Conservation (phyloP, 2,329 filamentous ascomycete species). For the Cladosporium oxysporum region DNA sequence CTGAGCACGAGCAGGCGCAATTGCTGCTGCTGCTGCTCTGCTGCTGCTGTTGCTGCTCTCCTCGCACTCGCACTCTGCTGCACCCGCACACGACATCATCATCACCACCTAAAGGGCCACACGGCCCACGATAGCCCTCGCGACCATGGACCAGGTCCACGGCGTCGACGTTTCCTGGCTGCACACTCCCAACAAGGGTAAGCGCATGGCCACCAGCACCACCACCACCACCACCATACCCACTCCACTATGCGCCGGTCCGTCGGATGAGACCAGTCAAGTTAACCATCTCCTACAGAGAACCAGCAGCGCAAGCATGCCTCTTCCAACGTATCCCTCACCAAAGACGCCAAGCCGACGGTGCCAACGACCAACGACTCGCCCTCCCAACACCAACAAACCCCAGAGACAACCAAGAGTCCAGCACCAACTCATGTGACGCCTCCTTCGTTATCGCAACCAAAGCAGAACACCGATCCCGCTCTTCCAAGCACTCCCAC, state of each 20-base stretch:
- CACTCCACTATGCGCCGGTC: conserved; percentile 23
- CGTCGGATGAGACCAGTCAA: conserved; percentile 19
- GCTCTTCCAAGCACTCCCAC: conserved; percentile 15
- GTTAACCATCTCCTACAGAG: conserved; percentile 26
- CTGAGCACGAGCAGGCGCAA: not conserved
- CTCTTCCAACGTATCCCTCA: conserved; percentile 5
- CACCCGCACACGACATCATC: not conserved
- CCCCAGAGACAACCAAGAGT: conserved; percentile 6
- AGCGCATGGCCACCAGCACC: not conserved
- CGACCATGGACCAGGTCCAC: conserved; percentile 73
- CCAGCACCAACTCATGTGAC: conserved; percentile 13
- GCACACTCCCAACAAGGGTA: conserved; percentile 80
- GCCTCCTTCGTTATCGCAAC: conserved; percentile 16
- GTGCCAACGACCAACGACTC: conserved; percentile 20
- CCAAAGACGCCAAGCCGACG: conserved; percentile 19
- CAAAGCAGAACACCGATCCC: conserved; percentile 15
- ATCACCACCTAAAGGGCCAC: not conserved
- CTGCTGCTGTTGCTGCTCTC: not conserved
- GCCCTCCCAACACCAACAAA: conserved; percentile 8
- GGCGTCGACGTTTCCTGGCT: conserved; percentile 90
- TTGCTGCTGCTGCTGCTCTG: conserved; percentile 2
- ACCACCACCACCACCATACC: not conserved
- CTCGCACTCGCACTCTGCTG: not conserved
- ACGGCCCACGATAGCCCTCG: not conserved
- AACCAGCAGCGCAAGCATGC: conserved; percentile 20